Percentiles rank a stretch among this genome's conserved stretches.
Evolutionary conservation across 1,139 yeast genomes (phyloP).

Genomic region (Saccharomyces uvarum): DNA sequence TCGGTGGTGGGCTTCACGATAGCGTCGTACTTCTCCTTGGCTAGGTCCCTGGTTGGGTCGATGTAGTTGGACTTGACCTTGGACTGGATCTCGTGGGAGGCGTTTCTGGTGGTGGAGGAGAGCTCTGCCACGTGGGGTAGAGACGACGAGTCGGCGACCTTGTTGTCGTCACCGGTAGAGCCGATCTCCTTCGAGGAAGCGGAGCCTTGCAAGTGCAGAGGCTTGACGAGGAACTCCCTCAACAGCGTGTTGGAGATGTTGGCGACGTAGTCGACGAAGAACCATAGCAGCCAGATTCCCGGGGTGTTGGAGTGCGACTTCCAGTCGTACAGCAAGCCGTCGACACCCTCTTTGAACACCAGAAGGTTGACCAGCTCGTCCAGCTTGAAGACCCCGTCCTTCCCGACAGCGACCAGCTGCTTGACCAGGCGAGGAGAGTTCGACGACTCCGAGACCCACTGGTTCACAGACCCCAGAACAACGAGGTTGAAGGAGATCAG

Average conservation of each 20-base stretch:
- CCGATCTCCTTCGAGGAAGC: conserved; percentile 2
- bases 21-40: conserved; percentile 15
- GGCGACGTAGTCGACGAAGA: conserved; percentile 27
- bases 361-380: conserved; percentile 24
- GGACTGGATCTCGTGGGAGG: conserved; percentile 21
- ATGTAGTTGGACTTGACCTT: conserved; percentile 18
- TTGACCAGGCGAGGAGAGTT: conserved; percentile 17
- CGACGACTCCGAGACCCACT: conserved; percentile 15
- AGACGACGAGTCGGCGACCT: conserved; percentile 2
- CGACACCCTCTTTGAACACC: conserved; percentile 28
- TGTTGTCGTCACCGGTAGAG: conserved; percentile 5
- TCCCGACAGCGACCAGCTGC: conserved; percentile 9
- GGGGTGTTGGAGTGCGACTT: conserved; percentile 15
- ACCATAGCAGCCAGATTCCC: conserved; percentile 28
- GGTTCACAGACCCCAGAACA: conserved; percentile 8
- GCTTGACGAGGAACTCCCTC: conserved; percentile 23
- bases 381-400: conserved; percentile 8
- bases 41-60: conserved; percentile 16
- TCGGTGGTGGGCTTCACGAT: conserved; percentile 24
- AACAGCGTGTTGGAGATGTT: conserved; percentile 25
- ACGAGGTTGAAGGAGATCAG: not conserved
- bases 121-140: conserved; percentile 28
- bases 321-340: conserved; percentile 18
- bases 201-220: conserved; percentile 16
- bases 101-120: conserved; percentile 23